Conservation (phyloP, 116 monocot species). For the Iris pallida region DNA sequence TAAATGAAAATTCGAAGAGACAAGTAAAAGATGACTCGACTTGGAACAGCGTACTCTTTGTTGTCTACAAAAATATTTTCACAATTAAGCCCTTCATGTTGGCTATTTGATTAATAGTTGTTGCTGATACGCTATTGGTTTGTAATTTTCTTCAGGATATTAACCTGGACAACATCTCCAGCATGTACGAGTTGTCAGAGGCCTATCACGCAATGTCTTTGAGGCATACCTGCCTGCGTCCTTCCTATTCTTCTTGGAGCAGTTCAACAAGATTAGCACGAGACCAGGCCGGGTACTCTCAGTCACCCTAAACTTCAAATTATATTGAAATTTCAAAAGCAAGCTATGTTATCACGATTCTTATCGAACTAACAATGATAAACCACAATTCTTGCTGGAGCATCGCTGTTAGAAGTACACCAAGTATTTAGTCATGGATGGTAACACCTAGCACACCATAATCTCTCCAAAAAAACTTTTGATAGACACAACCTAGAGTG, state of each 20-base stretch:
- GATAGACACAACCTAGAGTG: not conserved
- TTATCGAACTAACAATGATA: too few relatives aligned
- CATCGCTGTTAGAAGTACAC: too few relatives aligned
- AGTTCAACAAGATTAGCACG: slow-evolving; percentile 59
- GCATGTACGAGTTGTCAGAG: slow-evolving; percentile 88
- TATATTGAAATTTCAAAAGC: too few relatives aligned
- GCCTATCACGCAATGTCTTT: slow-evolving; percentile 74
- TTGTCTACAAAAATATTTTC: too few relatives aligned
- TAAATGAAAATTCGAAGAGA: too few relatives aligned
- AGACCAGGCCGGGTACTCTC: slow-evolving; percentile 57
- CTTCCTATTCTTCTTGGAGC: slow-evolving; percentile 73
- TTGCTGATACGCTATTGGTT: not conserved
- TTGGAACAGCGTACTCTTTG: too few relatives aligned
- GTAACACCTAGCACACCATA: not conserved
- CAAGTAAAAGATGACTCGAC: too few relatives aligned
- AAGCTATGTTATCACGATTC: too few relatives aligned
- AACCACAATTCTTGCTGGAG: too few relatives aligned
- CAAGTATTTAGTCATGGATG: too few relatives aligned
- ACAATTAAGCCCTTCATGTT: too few relatives aligned
- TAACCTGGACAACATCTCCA: slow-evolving; percentile 60
- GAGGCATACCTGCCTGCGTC: slow-evolving; percentile 73
- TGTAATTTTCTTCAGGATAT: slow-evolving; percentile 40
- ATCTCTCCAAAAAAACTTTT: not conserved
- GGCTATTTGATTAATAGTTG: too few relatives aligned
- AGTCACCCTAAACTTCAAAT: not conserved